A percentile compares a stretch with the other conserved stretches of the same genome.
These are phyloP conservation scores for Dioszegia crocea DNA, from an alignment of 768 basidiomycete genomes.

Conservation along the genomic window DNA sequence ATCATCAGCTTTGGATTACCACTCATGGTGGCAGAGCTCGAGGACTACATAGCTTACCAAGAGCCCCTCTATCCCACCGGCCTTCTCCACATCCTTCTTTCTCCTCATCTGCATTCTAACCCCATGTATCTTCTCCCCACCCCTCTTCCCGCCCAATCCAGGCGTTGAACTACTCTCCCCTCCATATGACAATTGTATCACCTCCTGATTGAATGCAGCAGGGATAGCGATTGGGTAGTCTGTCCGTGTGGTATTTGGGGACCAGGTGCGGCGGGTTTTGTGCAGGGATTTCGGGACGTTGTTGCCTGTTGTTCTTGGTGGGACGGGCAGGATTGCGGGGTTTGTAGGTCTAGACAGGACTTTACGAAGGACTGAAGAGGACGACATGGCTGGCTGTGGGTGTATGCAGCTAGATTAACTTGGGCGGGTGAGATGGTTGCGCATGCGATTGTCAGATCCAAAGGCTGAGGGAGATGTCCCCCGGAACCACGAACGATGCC, in stretches of 20 bases:
- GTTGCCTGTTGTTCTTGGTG: slow-evolving; percentile 38
- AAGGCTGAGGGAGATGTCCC: not conserved
- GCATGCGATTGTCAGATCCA: no score
- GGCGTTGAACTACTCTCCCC: slow-evolving; percentile 7
- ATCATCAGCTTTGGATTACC: not conserved
- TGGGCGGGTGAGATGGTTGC: not conserved
- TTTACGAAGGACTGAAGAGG: slow-evolving; percentile 8
- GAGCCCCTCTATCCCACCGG: slow-evolving; percentile 47
- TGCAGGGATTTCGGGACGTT: slow-evolving; percentile 48
- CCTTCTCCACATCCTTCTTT: slow-evolving; percentile 44
- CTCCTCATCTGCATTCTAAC: slow-evolving; percentile 44
- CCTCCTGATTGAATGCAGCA: not conserved
- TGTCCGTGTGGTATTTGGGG: slow-evolving; percentile 35
- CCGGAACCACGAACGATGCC: not conserved
- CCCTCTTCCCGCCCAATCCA: not conserved
- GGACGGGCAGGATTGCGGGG: slow-evolving; percentile 42
- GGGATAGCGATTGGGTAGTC: slow-evolving; percentile 29
- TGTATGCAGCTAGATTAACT: not conserved
- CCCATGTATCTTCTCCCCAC: slow-evolving; percentile 24
- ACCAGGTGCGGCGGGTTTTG: slow-evolving; percentile 44
- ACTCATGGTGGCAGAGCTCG: no score
- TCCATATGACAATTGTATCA: not conserved
- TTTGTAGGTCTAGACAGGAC: slow-evolving; percentile 22
- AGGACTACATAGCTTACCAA: slow-evolving; percentile 27
- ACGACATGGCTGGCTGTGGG: slow-evolving; percentile 6